Conservation (phyloP, 2,329 filamentous ascomycete species). For the Ophiostoma perfectum region DNA sequence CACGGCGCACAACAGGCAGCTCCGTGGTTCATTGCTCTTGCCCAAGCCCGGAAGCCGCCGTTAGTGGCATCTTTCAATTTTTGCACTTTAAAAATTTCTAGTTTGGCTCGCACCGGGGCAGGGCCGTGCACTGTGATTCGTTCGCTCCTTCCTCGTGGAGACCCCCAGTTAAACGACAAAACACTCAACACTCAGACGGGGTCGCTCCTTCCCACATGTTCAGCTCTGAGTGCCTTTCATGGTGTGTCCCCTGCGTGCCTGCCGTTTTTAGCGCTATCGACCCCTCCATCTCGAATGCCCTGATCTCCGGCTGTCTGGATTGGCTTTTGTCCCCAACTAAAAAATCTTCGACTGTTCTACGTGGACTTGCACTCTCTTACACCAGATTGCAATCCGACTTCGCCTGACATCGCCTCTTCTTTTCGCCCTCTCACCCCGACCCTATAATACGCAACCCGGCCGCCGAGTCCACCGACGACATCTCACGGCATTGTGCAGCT, state of each 20-base stretch:
- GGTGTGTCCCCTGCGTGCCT: background rate
- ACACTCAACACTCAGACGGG: background rate
- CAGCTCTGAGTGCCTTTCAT: background rate
- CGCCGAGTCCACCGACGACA: background rate
- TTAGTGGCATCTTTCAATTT: slow-evolving; percentile 1
- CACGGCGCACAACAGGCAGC: background rate
- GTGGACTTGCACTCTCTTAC: background rate
- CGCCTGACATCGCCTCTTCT: too few species aligned
- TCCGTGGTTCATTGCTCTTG: background rate
- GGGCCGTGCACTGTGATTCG: background rate
- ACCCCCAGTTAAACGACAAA: background rate
- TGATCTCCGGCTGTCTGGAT: background rate
- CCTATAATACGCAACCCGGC: background rate
- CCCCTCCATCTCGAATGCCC: background rate
- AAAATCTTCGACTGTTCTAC: background rate
- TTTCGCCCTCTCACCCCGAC: too few species aligned
- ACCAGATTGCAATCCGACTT: background rate
- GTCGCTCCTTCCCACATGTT: background rate
- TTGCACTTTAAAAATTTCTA: background rate
- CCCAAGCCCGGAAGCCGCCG: background rate
- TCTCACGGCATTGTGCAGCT: background rate
- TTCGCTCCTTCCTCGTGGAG: slow-evolving; percentile 4
- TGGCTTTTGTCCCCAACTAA: background rate
- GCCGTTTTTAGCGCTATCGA: background rate
- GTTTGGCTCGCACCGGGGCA: slow-evolving; percentile 4